Conservation (phyloP, 192 early-diverging fungal species). For the Neocallimastix lanati region DNA sequence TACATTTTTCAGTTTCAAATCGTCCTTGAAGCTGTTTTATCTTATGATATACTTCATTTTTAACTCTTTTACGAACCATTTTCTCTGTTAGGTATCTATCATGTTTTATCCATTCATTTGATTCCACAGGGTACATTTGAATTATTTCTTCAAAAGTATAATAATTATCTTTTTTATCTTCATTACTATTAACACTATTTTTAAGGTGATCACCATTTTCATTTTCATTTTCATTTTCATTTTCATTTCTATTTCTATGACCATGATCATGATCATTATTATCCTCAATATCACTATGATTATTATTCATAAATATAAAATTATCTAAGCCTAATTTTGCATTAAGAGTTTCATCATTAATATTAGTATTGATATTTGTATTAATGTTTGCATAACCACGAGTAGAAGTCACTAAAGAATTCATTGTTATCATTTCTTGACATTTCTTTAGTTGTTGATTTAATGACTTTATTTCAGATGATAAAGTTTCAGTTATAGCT, state of each 20-base stretch:
- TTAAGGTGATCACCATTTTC: not conserved
- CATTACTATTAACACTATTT: not conserved
- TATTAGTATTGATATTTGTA: too few species aligned
- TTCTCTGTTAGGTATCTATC: not conserved
- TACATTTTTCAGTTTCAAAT: not conserved
- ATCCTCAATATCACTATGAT: not conserved
- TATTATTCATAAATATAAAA: not conserved
- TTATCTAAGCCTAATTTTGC: not conserved
- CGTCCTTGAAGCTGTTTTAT: not conserved
- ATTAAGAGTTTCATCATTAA: too few species aligned
- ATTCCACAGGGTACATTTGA: not conserved
- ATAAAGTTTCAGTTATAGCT: not conserved
- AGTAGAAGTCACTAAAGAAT: not conserved
- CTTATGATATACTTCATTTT: not conserved
- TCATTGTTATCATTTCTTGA: not conserved
- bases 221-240: not conserved
- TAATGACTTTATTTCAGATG: not conserved
- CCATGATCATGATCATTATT: not conserved
- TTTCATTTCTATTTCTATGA: not conserved
- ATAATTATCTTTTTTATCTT: not conserved
- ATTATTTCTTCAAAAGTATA: not conserved
- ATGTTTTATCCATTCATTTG: not conserved
- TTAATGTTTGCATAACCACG: not conserved
- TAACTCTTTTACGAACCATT: not conserved
- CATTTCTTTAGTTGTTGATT: not conserved